Evolutionary conservation across 225 moss, liverwort and hornwort genomes (phyloP).

Genomic region (Asterella californica): DNA sequence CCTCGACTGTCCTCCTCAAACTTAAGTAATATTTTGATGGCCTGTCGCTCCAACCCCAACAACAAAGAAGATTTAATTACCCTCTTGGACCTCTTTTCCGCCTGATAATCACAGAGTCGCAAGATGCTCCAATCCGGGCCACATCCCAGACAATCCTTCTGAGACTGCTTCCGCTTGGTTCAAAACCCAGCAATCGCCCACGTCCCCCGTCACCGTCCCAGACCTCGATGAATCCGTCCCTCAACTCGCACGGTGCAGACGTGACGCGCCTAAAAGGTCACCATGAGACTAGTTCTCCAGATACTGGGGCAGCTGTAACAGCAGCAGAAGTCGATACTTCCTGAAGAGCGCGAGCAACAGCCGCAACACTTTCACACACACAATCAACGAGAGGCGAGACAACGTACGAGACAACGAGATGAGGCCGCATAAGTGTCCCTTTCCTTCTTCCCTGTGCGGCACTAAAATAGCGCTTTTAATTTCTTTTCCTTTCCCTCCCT

Average conservation of each 20-base stretch:
- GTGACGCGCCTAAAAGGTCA: background rate
- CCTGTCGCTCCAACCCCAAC: background rate
- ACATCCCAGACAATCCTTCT: background rate
- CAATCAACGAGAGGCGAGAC: background rate
- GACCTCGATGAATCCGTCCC: slow-evolving; percentile 3
- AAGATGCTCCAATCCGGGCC: background rate
- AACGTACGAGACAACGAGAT: background rate
- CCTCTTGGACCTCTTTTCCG: background rate
- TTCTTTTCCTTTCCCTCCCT: background rate
- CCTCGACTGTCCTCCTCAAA: background rate
- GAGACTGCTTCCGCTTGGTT: background rate
- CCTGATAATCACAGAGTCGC: background rate
- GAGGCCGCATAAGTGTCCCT: background rate
- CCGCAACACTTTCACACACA: background rate
- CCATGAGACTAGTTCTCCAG: background rate
- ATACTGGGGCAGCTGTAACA: background rate
- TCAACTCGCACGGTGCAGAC: background rate
- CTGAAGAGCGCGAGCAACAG: background rate
- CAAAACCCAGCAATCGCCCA: background rate
- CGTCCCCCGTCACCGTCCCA: background rate
- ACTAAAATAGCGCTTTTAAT: background rate
- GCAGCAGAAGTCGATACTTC: background rate
- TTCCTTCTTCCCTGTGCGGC: background rate
- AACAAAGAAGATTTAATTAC: background rate
- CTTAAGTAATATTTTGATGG: background rate